Evolutionary conservation across 441 rosid genomes (phyloP).

Genomic region (Francoa sonchifolia): DNA sequence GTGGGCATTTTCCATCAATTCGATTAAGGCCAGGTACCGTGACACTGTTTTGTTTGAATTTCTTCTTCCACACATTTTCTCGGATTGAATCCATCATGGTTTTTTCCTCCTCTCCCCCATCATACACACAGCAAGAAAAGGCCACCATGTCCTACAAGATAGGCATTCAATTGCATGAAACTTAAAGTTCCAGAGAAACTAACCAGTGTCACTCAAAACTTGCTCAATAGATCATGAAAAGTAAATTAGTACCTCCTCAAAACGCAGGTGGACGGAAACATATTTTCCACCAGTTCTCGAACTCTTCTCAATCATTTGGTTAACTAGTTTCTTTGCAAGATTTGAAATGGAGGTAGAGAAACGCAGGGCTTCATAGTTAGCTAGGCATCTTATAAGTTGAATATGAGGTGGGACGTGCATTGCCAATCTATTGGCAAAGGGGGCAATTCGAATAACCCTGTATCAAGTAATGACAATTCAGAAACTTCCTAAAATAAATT

Average conservation of each 20-base stretch:
- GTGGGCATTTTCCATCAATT: slow-evolving; percentile 78
- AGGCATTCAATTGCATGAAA: slow-evolving; percentile 1
- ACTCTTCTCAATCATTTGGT: slow-evolving; percentile 65
- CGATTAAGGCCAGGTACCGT: slow-evolving; percentile 65
- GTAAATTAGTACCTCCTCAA: slow-evolving; percentile 60
- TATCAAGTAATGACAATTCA: slow-evolving; percentile 14
- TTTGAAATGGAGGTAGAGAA: slow-evolving; percentile 52
- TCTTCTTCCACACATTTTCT: slow-evolving; percentile 66
- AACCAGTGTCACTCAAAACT: background rate
- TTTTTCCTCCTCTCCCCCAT: slow-evolving; percentile 70
- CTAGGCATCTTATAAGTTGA: slow-evolving; percentile 75
- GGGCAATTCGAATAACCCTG: slow-evolving; percentile 76
- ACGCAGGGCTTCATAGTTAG: slow-evolving; percentile 72
- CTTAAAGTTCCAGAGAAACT: background rate
- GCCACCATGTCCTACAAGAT: slow-evolving; percentile 86
- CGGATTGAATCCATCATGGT: slow-evolving; percentile 51
- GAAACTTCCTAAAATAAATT: slow-evolving; percentile 2
- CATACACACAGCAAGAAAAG: slow-evolving; percentile 88
- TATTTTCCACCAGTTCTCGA: slow-evolving; percentile 61
- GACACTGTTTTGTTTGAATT: slow-evolving; percentile 61
- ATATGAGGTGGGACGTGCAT: slow-evolving; percentile 78
- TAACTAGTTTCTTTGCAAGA: slow-evolving; percentile 51
- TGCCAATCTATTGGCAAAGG: slow-evolving; percentile 89
- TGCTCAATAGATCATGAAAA: slow-evolving; percentile 1
- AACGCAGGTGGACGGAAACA: slow-evolving; percentile 74